A percentile compares a stretch with the other conserved stretches of the same genome.
Conservation (phyloP, 768 basidiomycete genomes). For the Sarcodon sp. region DNA sequence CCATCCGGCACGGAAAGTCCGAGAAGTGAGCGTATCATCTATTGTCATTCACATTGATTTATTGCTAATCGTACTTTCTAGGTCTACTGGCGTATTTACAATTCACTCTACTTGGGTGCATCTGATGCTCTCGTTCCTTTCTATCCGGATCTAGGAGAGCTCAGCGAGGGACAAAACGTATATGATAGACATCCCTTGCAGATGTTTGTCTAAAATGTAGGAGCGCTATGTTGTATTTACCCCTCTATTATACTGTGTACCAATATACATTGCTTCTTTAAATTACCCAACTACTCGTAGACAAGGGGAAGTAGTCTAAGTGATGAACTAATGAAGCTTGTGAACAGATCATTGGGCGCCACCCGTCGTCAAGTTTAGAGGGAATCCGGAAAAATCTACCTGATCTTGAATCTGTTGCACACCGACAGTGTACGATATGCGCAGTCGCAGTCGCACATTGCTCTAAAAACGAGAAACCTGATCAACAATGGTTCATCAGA, state of each 20-base stretch:
- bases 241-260: not conserved
- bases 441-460: slow-evolving; percentile 70
- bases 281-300: too few relatives aligned
- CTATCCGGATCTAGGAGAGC: slow-evolving; percentile 83
- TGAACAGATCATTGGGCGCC: slow-evolving; percentile 7
- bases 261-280: not conserved
- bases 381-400: slow-evolving; percentile 89
- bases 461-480: slow-evolving; percentile 32
- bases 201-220: slow-evolving; percentile 49
- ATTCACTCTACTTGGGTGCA: slow-evolving; percentile 86
- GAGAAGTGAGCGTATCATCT: slow-evolving; percentile 50
- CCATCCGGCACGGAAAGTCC: slow-evolving; percentile 94
- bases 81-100: slow-evolving; percentile 93
- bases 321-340: not conserved
- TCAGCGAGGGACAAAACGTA: slow-evolving; percentile 81
- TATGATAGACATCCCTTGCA: slow-evolving; percentile 80
- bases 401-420: slow-evolving; percentile 79
- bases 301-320: too few relatives aligned
- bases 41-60: not conserved
- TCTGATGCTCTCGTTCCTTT: slow-evolving; percentile 89
- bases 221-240: not conserved
- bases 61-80: slow-evolving; percentile 7
- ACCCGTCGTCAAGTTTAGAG: slow-evolving; percentile 49
- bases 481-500: not conserved
- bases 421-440: slow-evolving; percentile 63